A percentile compares a stretch with the other conserved stretches of the same genome.
Evolutionary conservation across 2,329 filamentous ascomycete genomes (phyloP).

Genomic region (Ophiostoma perfectum): DNA sequence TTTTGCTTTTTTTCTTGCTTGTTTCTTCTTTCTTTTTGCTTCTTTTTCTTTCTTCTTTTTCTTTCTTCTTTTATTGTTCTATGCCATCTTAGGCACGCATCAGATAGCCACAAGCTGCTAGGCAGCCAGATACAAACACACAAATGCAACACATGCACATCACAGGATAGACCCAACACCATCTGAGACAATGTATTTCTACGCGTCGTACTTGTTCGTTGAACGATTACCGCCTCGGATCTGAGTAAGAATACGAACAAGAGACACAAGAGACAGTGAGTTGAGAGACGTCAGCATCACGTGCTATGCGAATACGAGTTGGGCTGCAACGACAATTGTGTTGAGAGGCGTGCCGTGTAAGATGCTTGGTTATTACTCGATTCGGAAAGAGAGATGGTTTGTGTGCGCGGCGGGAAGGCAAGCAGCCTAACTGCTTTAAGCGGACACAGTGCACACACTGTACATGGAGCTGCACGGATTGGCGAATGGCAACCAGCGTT

Average conservation of each 20-base stretch:
- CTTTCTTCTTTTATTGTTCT: background rate
- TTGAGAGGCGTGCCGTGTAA: background rate
- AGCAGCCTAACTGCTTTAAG: background rate
- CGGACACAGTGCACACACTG: background rate
- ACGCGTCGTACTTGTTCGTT: background rate
- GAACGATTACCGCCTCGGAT: background rate
- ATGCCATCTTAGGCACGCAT: background rate
- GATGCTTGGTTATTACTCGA: slow-evolving; percentile 9
- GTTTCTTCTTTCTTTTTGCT: background rate
- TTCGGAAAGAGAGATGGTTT: background rate
- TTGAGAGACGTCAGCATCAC: background rate
- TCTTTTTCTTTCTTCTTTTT: background rate
- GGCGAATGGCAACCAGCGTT: slow-evolving; percentile 5
- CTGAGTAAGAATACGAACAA: background rate
- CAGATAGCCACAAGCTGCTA: slow-evolving; percentile 4
- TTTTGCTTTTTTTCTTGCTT: background rate
- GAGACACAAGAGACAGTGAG: background rate
- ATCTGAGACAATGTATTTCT: background rate
- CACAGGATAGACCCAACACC: background rate
- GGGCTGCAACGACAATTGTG: background rate
- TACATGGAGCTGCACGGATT: background rate
- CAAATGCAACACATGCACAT: background rate
- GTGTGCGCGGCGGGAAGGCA: no score
- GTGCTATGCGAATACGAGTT: background rate
- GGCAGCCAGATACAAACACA: background rate